phyloP scores from a whole-genome alignment of 2,329 filamentous ascomycete species.

The Claviceps pazoutovae region DNA sequence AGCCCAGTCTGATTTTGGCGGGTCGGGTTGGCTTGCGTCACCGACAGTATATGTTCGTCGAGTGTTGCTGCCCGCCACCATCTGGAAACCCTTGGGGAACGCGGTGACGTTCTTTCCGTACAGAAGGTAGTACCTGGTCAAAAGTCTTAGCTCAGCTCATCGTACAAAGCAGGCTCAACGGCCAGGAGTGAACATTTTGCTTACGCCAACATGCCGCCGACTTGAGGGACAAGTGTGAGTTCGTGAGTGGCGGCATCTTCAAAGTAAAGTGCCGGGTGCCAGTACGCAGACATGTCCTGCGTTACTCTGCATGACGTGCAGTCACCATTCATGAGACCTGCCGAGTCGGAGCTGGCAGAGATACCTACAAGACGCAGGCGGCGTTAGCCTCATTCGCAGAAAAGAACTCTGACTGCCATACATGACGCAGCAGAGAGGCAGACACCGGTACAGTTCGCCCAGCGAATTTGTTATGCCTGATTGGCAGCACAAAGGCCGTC shows the following conservation, averaged over 20 bases:
- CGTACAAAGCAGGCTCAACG: not conserved
- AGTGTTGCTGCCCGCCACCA: conserved; percentile 62
- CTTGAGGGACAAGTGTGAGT: conserved; percentile 55
- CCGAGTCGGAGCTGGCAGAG: conserved; percentile 38
- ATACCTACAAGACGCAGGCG: conserved; percentile 39
- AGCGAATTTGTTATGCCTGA: not conserved
- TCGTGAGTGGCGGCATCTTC: conserved; percentile 48
- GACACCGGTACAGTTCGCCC: too few relatives aligned
- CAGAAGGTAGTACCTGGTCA: conserved; percentile 66
- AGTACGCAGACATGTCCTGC: conserved; percentile 81
- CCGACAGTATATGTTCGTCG: conserved; percentile 58
- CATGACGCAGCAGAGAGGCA: too few relatives aligned
- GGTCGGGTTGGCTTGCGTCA: conserved; percentile 49
- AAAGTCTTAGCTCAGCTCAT: not conserved
- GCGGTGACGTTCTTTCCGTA: conserved; percentile 50
- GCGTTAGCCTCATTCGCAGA: not conserved
- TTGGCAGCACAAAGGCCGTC: not conserved
- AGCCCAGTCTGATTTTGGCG: conserved; percentile 57
- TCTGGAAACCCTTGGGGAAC: conserved; percentile 65
- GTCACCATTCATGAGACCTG: conserved; percentile 42
- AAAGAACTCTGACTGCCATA: not conserved
- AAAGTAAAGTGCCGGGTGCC: conserved; percentile 71
- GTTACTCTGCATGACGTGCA: conserved; percentile 74
- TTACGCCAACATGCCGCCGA: conserved; percentile 76
- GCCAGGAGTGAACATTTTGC: conserved; percentile 20